Percentiles rank a stretch among this genome's conserved stretches.
These are phyloP conservation scores for Solanum etuberosum DNA, from an alignment of 257 asterid species.

Conservation along the genomic window DNA sequence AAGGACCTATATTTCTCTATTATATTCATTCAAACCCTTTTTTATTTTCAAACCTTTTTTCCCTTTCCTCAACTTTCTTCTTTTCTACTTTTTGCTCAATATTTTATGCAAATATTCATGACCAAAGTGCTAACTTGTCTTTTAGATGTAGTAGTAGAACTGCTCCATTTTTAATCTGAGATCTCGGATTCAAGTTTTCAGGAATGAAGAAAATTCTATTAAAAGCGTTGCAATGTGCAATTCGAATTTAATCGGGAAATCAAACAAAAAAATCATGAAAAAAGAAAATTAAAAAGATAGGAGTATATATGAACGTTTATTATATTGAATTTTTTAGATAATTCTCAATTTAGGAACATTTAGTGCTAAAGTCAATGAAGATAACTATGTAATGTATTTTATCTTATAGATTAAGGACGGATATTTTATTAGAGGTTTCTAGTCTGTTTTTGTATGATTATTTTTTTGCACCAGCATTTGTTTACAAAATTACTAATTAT, in stretches of 20 bases:
- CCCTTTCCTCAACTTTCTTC: background rate
- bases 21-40: background rate
- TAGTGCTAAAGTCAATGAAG: background rate
- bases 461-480: background rate
- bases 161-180: background rate
- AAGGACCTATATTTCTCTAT: background rate
- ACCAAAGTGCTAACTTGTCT: background rate
- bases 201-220: too few species aligned
- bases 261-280: background rate
- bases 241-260: fast-evolving
- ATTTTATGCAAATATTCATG: background rate
- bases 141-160: background rate
- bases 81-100: background rate
- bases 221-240: fast-evolving
- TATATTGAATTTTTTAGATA: background rate
- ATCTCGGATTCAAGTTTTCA: fast-evolving
- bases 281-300: background rate
- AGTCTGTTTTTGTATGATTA: background rate
- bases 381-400: background rate
- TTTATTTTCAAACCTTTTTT: background rate
- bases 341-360: background rate
- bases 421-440: background rate
- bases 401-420: background rate
- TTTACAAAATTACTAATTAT: background rate
- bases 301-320: background rate